A percentile compares a stretch with the other conserved stretches of the same genome.
These are phyloP conservation scores for Fomitopsis palustris DNA, from an alignment of 1,284 basidiomycete species.

Conservation along the genomic window DNA sequence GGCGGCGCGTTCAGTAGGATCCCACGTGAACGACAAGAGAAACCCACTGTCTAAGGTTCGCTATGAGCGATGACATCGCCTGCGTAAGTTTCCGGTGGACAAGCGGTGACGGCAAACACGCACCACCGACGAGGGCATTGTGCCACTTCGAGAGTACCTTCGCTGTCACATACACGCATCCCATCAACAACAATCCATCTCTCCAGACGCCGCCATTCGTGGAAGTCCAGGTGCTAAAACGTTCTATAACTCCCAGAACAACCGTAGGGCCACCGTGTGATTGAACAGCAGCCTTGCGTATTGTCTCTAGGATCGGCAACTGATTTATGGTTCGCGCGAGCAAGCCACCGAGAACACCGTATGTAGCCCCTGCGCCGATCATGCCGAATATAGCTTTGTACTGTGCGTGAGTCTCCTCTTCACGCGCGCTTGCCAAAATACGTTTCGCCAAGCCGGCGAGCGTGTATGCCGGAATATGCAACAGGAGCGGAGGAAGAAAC, in stretches of 20 bases:
- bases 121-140: slow-evolving; percentile 37
- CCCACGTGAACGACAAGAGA: not conserved
- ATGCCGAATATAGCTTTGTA: slow-evolving; percentile 87
- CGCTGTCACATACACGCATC: slow-evolving; percentile 26
- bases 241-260: not conserved
- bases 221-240: not conserved
- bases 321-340: slow-evolving; percentile 3
- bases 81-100: not conserved
- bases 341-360: slow-evolving; percentile 14
- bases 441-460: slow-evolving; percentile 69
- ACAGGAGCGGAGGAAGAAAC: slow-evolving; percentile 77
- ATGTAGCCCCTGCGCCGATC: slow-evolving; percentile 58
- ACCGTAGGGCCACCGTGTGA: not conserved
- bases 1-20: not conserved
- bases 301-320: not conserved
- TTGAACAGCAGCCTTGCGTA: not conserved
- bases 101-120: slow-evolving; percentile 12
- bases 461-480: slow-evolving; percentile 80
- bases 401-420: slow-evolving; percentile 88
- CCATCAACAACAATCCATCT: slow-evolving; percentile 3
- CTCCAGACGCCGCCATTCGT: not conserved
- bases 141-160: slow-evolving; percentile 45
- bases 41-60: slow-evolving; percentile 33
- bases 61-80: slow-evolving; percentile 18
- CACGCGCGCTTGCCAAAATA: slow-evolving; percentile 58